These are phyloP conservation scores for Trichosanthes cucumerina DNA, from an alignment of 306 rosid genomes.

Conservation along the genomic window DNA sequence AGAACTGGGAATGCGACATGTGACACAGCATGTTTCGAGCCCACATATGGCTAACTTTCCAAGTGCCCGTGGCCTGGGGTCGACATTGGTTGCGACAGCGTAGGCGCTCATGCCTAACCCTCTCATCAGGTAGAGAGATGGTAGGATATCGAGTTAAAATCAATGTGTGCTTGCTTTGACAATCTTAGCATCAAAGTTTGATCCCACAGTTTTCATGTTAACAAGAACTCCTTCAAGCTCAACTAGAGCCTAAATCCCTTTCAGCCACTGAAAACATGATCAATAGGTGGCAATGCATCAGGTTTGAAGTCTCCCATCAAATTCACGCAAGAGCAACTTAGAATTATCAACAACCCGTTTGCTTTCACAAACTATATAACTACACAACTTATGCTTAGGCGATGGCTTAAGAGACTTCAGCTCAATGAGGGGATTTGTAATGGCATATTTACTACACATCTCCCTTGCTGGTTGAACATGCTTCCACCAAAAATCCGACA, in stretches of 20 bases:
- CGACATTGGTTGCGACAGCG: not conserved
- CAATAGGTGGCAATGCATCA: slow-evolving; percentile 19
- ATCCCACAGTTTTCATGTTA: not conserved
- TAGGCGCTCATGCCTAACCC: not conserved
- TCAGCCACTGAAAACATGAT: not conserved
- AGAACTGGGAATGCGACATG: not conserved
- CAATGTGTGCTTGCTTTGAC: not conserved
- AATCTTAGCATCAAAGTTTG: not conserved
- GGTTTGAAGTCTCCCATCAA: slow-evolving; percentile 38
- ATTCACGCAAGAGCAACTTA: slow-evolving; percentile 52
- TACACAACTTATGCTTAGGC: slow-evolving; percentile 60
- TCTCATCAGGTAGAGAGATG: not conserved
- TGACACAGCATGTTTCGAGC: not conserved
- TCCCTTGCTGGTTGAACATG: slow-evolving; percentile 73
- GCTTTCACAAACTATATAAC: slow-evolving; percentile 46
- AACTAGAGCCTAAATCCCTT: not conserved
- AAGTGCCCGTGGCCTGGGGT: not conserved
- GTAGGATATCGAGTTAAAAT: not conserved
- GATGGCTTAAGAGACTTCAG: slow-evolving; percentile 49
- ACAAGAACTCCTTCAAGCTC: not conserved
- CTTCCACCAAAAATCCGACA: slow-evolving; percentile 82
- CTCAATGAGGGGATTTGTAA: slow-evolving; percentile 42
- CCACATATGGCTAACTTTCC: not conserved
- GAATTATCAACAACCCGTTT: slow-evolving; percentile 43
- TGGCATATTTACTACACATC: slow-evolving; percentile 26